phyloP scores from a whole-genome alignment of 176 grass and related monocot species.

The Bolboschoenus planiculmis region DNA sequence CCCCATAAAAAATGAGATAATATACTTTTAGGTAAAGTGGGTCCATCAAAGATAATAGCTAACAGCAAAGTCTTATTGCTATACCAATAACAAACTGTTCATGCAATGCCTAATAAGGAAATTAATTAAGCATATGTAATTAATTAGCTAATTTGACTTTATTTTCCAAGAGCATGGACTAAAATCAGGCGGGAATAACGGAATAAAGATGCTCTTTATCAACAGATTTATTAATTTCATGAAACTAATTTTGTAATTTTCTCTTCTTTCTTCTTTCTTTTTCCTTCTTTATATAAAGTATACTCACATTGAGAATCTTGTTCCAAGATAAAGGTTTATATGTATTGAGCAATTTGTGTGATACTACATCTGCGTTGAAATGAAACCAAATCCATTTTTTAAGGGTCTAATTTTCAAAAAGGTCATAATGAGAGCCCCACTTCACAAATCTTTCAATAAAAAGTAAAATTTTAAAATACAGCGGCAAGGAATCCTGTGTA shows the following conservation, averaged over 20 bases:
- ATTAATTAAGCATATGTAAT: neutral
- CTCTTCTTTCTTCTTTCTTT: neutral
- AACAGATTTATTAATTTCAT: neutral
- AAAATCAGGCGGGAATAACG: conserved; percentile 7
- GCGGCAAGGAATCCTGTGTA: neutral
- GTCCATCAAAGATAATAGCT: neutral
- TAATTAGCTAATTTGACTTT: neutral
- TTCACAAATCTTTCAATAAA: neutral
- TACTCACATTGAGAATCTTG: neutral
- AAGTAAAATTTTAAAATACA: neutral
- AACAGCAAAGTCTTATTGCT: neutral
- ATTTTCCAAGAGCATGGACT: neutral
- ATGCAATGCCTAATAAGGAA: neutral
- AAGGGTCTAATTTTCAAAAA: neutral
- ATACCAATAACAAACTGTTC: neutral
- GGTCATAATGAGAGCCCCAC: neutral
- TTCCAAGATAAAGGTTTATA: neutral
- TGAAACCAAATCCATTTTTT: neutral
- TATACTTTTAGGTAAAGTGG: neutral
- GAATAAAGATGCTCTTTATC: neutral
- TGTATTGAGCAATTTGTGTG: neutral
- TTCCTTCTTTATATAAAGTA: neutral
- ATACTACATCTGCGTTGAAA: neutral
- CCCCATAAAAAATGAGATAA: neutral
- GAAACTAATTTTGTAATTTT: conserved; percentile 8